Evolutionary conservation across 2,329 filamentous ascomycete species (phyloP), one percentile per base, ranked within the genome.

Genomic region (Aspergillus sp.): DNA sequence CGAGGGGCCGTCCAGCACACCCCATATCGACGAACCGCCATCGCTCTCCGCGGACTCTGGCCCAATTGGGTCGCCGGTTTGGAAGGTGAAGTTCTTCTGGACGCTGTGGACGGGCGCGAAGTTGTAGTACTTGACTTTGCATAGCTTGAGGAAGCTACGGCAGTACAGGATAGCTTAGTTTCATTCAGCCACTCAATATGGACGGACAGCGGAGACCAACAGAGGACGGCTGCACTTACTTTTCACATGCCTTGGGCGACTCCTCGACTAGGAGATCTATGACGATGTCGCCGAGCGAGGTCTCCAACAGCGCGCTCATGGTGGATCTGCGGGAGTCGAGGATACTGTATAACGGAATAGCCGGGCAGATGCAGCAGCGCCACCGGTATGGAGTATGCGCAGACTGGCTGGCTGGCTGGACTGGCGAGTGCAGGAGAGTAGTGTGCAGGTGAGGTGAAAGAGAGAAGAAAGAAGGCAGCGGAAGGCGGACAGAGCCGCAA

Each of bases 51-150:
- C 68, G 10, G 86, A 84, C 36, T 82, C 75, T 8, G 88, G 89
- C 8, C 91, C 89, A 33, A 96, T 78, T 8, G 89, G 89, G 53
- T 96, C 91, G 57, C 89, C 89, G 19, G 85, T 93, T 62, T 96
- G 89, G 63, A 94, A 94, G 40, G 88, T 93, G 63, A 95, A 96
- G 62, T 86, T 79, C 58, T 89, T 91, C 56, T 95, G 91, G 24
- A 98, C 76, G 45, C 81, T 86, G 65, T 95, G 85, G 34, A 96
- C 68, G 15, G 89, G 91, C 4, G 86, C 80, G 60, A 93, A 96
- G 68, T 96, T 96, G 77, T 95, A 98, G 67, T 96, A 98, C 68
- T 95, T 98, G 63, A 86, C 71, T 67, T 96, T 96, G 76, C 91
- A 95, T 49, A 98, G 83, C 72, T 98, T 96, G 36, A 98, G 69